Base-by-base conservation (phyloP, 1,139 yeast species). In the Zygosaccharomyces sapae region DNA sequence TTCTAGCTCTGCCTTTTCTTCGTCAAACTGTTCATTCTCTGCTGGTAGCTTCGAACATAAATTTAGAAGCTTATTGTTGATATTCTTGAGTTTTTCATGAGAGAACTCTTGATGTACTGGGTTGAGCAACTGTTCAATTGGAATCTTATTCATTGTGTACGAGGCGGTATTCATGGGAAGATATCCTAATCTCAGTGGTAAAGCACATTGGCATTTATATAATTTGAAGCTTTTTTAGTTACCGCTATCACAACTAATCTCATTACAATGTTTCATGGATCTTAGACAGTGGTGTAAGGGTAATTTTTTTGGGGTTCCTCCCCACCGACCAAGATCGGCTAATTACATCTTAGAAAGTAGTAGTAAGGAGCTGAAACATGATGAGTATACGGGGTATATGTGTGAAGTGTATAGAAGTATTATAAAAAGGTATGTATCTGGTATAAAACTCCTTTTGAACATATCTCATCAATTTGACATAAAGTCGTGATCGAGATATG, bases 71-170 rank as follows among this genome's bases (percentile, higher is more conserved):
- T 29, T 44, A 2, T 40, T 34, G 24, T 44, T 44, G 29, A 44
- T 41, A 12, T 45, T 43, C 30, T 33, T 22, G 34, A 44, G 34
- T 33, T 42, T 45, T 33, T 45, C 46, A 30, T 42, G 42, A n/a
- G 37, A 24, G 22, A 30, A 22, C 8, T 45, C 48, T 29, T 45
- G 41, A 27, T 43, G 30, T 6, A 30, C 25, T 19, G 49, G 49
- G 22, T 46, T 46, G 6, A 46, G 36, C 12, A 46, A 46, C 5
- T 31, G n/a, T 8, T 37, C 19, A 7, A 46, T 46, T 5, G 46
- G 45, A 5, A 46, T 46, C 22, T 18, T 43, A 27, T 27, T 13
- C 41, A 43, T 7, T 10, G 3, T 10, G 5, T 9, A 16, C 4
- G 9, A 16, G 2, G 16, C 16, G 2, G 16, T 16, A 16, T 16